These are phyloP conservation scores for Epichloe bromicola DNA, from an alignment of 2,329 filamentous ascomycete species.

Conservation along the genomic window DNA sequence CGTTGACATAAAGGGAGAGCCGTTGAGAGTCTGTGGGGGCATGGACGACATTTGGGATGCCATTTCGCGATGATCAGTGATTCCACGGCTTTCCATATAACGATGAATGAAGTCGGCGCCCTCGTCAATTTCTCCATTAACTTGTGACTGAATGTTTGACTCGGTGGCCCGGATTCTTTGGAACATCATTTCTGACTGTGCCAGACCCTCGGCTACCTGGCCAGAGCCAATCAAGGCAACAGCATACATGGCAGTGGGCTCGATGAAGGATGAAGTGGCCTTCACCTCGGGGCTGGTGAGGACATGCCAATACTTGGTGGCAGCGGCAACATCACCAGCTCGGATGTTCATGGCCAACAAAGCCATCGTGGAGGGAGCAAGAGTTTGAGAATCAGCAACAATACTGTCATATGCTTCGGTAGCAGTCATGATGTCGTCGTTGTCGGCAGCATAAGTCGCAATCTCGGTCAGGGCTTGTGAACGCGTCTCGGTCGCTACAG, in stretches of 20 bases:
- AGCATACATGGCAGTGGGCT: constrained; percentile 82
- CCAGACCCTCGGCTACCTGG: constrained; percentile 67
- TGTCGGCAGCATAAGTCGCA: constrained; percentile 67
- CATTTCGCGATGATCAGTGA: constrained; percentile 41
- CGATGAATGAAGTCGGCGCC: constrained; percentile 55
- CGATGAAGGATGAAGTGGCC: constrained; percentile 56
- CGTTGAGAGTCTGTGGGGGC: constrained; percentile 27
- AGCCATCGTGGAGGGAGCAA: constrained; percentile 55
- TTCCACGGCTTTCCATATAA: constrained; percentile 44
- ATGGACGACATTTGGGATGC: constrained; percentile 32
- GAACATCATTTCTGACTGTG: constrained; percentile 76
- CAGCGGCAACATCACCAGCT: constrained; percentile 62
- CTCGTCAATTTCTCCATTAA: constrained; percentile 75
- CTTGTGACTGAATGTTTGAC: constrained; percentile 36
- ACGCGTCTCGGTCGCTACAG: constrained; percentile 45
- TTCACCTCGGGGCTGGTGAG: constrained; percentile 50
- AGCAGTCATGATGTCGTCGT: constrained; percentile 56
- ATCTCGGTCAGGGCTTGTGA: constrained; percentile 57
- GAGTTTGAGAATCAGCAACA: constrained; percentile 33
- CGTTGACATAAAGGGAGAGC: constrained; percentile 41
- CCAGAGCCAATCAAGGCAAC: constrained; percentile 79
- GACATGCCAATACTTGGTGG: constrained; percentile 68
- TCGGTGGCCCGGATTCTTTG: constrained; percentile 58
- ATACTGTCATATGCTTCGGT: constrained; percentile 51
- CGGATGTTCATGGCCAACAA: constrained; percentile 80